These are phyloP conservation scores for Hibiscus mutabilis DNA, from an alignment of 345 rosid genomes.

Conservation along the genomic window DNA sequence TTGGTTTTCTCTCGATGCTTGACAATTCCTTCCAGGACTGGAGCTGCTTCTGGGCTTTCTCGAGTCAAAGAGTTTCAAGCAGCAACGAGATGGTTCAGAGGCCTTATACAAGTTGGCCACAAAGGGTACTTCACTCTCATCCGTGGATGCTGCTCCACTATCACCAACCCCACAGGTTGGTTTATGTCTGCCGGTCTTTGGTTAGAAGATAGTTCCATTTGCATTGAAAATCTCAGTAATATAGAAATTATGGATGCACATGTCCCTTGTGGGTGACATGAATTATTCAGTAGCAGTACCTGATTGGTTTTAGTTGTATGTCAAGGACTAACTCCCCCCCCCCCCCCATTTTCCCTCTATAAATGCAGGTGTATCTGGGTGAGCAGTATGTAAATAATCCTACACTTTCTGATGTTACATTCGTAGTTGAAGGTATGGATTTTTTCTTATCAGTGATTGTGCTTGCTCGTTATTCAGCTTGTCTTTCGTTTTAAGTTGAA, in stretches of 20 bases:
- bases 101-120: constrained; percentile 59
- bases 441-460: background rate
- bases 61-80: constrained; percentile 41
- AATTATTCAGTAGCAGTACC: background rate
- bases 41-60: constrained; percentile 51
- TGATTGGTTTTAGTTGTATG: background rate
- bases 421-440: constrained; percentile 52
- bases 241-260: background rate
- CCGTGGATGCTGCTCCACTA: constrained; percentile 50
- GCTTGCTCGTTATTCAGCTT: background rate
- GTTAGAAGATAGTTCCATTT: background rate
- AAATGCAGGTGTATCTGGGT: constrained; percentile 56
- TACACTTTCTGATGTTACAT: constrained; percentile 64
- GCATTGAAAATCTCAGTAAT: background rate
- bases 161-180: constrained; percentile 58
- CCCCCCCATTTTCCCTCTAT: background rate
- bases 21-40: constrained; percentile 32
- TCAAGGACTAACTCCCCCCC: background rate
- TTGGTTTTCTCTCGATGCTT: background rate
- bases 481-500: background rate
- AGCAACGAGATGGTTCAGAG: constrained; percentile 41
- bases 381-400: constrained; percentile 61
- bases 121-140: constrained; percentile 38
- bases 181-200: background rate
- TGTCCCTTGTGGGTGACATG: background rate